A percentile compares a stretch with the other conserved stretches of the same genome.
These are phyloP conservation scores for Sutorius australiensis DNA, from an alignment of 768 basidiomycete genomes.

Conservation along the genomic window DNA sequence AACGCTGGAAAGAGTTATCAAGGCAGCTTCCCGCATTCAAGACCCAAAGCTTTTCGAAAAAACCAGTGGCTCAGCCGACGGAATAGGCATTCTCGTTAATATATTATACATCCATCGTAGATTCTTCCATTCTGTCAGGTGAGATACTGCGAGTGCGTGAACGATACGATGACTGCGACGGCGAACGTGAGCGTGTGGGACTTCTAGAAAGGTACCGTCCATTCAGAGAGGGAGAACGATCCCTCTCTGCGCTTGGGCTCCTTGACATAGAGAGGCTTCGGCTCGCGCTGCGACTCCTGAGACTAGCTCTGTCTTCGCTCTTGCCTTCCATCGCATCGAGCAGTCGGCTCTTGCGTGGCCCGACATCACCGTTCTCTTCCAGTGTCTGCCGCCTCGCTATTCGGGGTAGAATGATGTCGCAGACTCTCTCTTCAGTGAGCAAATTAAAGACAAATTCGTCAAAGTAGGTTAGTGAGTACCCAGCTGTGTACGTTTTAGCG, in stretches of 20 bases:
- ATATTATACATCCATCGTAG: slow-evolving; percentile 14
- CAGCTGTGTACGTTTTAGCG: slow-evolving; percentile 47
- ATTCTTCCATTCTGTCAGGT: slow-evolving; percentile 49
- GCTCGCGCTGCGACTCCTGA: slow-evolving; percentile 36
- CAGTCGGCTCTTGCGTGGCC: slow-evolving; percentile 80
- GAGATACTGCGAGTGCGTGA: slow-evolving; percentile 62
- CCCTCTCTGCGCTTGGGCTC: slow-evolving; percentile 21
- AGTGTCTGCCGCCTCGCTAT: slow-evolving; percentile 79
- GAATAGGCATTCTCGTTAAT: slow-evolving; percentile 17
- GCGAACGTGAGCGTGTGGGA: slow-evolving; percentile 47
- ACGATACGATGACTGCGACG: slow-evolving; percentile 39
- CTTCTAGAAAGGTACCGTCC: slow-evolving; percentile 65
- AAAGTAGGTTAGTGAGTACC: slow-evolving; percentile 81
- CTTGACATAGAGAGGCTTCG: slow-evolving; percentile 24
- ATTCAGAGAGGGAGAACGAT: slow-evolving; percentile 40
- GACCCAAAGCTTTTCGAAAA: slow-evolving; percentile 30
- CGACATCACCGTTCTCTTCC: slow-evolving; percentile 90
- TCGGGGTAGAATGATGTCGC: slow-evolving; percentile 94
- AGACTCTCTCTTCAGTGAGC: slow-evolving; percentile 85
- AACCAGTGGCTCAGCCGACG: slow-evolving; percentile 16
- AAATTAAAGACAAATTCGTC: slow-evolving; percentile 90
- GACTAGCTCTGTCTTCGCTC: slow-evolving; percentile 47
- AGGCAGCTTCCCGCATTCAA: slow-evolving; percentile 56
- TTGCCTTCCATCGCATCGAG: slow-evolving; percentile 82
- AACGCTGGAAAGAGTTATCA: slow-evolving; percentile 66